phyloP scores from a whole-genome alignment of 441 rosid genomes.

The Pelargonium citronellum region DNA sequence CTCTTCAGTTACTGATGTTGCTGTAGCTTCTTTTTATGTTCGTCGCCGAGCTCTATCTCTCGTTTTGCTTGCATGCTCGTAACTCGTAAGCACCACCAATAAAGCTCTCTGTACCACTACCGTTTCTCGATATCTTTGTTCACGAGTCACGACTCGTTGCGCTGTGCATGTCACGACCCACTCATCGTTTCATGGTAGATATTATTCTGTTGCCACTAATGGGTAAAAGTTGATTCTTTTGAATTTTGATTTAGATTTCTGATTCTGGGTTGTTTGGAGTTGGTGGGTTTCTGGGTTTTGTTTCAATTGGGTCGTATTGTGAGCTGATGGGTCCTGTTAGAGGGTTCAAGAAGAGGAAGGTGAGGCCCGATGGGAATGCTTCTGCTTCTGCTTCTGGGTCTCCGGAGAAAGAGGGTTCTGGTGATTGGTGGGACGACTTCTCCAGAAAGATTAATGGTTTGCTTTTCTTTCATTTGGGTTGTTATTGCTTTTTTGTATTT shows the following conservation, averaged over 20 bases:
- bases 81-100: background rate
- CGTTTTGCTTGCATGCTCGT: background rate
- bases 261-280: constrained; percentile 19
- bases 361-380: constrained; percentile 35
- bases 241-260: constrained; percentile 22
- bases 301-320: constrained; percentile 29
- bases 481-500: constrained; percentile 13
- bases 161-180: constrained; percentile 34
- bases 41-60: background rate
- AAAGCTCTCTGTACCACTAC: background rate
- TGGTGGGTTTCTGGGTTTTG: constrained; percentile 25
- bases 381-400: constrained; percentile 33
- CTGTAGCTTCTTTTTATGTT: too few species aligned
- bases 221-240: constrained; percentile 28
- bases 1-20: background rate
- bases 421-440: constrained; percentile 54
- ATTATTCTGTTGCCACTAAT: constrained; percentile 16
- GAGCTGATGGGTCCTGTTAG: constrained; percentile 44
- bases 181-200: constrained; percentile 6
- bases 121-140: background rate
- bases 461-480: constrained; percentile 11
- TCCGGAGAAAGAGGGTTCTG: constrained; percentile 37
- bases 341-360: constrained; percentile 44
- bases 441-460: constrained; percentile 46
- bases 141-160: background rate